Evolutionary conservation across 169 alveolate species (phyloP), one percentile per base, ranked within the genome.

Genomic region (Plasmodium gonderi): DNA sequence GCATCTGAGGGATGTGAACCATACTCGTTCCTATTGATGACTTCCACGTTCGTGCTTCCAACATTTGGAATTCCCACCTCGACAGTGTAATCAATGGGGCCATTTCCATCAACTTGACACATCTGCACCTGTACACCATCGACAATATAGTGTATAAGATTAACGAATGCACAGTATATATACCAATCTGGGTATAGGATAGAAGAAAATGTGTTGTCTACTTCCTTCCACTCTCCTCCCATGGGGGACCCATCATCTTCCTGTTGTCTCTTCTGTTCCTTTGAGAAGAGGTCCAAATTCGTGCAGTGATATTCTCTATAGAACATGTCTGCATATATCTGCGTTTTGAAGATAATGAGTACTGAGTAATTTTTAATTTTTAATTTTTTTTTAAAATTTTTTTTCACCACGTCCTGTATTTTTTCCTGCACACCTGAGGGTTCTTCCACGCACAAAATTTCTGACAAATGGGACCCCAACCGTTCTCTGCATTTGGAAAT

Each of bases 311-410:
- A 87, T 23, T 87, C 79, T 60, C 79, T 74, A 60, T 75, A 87
- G 33, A 87, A 87, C 93, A 87, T 87, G 47, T 87, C 93, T 0
- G 93, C 93, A 78, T 87, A 74, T 38, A 75, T 75, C n/a, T 87
- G 93, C 40, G 93, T 87, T 76, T 87, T 87, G 26, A 87, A 87
- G n/a, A 54, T 6, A 8, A 87, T 74, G 23, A 87, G 47, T 2
- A 87, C 51, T 1, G 93, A 87, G n/a, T 87, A 87, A 26, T 38
- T 49, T 75, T 87, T 64, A 11, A 74, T 74, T 85, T 49, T 85
- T 75, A 44, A 44, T 54, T 87, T 87, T 54, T 87, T 87, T 87
- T 87, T 87, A n/a, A 74, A 60, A 2, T 78, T 87, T 44, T 65
- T 87, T 45, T 75, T 87, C 31, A 87, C 38, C 31, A 51, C 33